Base-by-base conservation (phyloP, 495 filamentous ascomycete genomes). In the Penicillium ucsense region DNA sequence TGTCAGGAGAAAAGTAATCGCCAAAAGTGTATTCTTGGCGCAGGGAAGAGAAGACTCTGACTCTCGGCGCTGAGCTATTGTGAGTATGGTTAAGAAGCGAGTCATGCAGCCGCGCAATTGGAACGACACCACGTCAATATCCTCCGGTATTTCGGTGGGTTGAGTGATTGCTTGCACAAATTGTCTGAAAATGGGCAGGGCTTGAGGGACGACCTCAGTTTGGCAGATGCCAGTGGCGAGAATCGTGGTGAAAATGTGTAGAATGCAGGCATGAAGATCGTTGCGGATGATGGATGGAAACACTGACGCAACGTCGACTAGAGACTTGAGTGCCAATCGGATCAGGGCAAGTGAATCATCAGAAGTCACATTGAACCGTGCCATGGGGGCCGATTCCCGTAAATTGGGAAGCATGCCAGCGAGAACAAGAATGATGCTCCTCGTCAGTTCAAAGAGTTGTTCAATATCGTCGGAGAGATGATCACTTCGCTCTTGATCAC, bases 221-320 rank as follows among this genome's bases (percentile, higher is more conserved):
- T 97, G 94, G 59, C 90, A 96, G 29, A 83, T 73, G 2, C 85
- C 81, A 0, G 88, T 95, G 9, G 85, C 84, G 4, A 99, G 82
- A 41, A 96, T 94, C 4, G 87, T 95, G 37, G 84, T 84, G 61
- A 97, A 97, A 28, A 97, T 94, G 65, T 99, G 91, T 33, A 97
- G 74, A 54, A 97, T 95, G 60, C 90, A 95, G 38, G 92, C 91
- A 62, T 99, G 88, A 7, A 99, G 77, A 62, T 99, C 92, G 41
- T 89, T 89, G 63, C 89, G 89, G 68, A 99, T 99, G 53, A 99
- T 87, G 0, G 86, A 82, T 0, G 92, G 92, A 67, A 99, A 99
- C 10, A 96, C 88, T 41, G 90, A 86, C 6, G 94, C 88, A 1
- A 91, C 88, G 54, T 96, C 88, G 0, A 96, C 92, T 2, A 99